Percentiles rank a stretch among this genome's conserved stretches.
These are phyloP conservation scores for Phaeosphaeria sp. DNA, from an alignment of 2,329 filamentous ascomycete species.

Conservation along the genomic window DNA sequence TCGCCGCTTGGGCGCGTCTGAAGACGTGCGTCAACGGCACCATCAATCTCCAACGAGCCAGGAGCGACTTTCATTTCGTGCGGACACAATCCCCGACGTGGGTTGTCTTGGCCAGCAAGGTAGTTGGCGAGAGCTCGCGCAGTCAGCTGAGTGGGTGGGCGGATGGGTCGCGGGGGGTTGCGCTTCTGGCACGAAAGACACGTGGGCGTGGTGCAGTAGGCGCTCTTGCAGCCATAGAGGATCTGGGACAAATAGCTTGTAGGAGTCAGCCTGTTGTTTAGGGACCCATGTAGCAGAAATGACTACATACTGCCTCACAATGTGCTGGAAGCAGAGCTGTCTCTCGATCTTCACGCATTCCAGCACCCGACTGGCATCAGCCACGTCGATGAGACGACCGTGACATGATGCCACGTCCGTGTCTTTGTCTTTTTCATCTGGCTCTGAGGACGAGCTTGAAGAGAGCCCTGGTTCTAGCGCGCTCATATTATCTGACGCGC, in stretches of 20 bases:
- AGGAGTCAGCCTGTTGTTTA: neutral
- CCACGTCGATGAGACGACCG: conserved; percentile 25
- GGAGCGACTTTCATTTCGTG: conserved; percentile 49
- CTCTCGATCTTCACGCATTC: conserved; percentile 37
- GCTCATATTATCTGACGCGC: conserved; percentile 32
- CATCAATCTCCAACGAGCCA: conserved; percentile 30
- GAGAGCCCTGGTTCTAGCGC: conserved; percentile 5
- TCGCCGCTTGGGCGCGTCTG: neutral
- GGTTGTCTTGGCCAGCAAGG: conserved; percentile 79
- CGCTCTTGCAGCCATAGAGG: conserved; percentile 76
- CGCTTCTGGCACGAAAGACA: conserved; percentile 81
- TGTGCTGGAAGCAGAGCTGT: conserved; percentile 39
- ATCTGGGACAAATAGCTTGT: conserved; percentile 79
- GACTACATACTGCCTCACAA: conserved; percentile 36
- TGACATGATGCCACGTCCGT: neutral
- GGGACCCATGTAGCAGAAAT: conserved; percentile 7
- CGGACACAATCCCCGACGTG: conserved; percentile 72
- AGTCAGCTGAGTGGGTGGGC: conserved; percentile 80
- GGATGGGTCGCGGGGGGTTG: conserved; percentile 70
- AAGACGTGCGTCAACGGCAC: conserved; percentile 6
- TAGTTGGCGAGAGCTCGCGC: conserved; percentile 81
- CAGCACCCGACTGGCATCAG: conserved; percentile 34
- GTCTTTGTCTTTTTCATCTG: neutral
- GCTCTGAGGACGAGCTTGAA: neutral
- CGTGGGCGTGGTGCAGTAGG: conserved; percentile 73